A percentile compares a stretch with the other conserved stretches of the same genome.
Conservation (phyloP, 371 early-diverging fungal genomes). For the Apophysomyces variabilis region DNA sequence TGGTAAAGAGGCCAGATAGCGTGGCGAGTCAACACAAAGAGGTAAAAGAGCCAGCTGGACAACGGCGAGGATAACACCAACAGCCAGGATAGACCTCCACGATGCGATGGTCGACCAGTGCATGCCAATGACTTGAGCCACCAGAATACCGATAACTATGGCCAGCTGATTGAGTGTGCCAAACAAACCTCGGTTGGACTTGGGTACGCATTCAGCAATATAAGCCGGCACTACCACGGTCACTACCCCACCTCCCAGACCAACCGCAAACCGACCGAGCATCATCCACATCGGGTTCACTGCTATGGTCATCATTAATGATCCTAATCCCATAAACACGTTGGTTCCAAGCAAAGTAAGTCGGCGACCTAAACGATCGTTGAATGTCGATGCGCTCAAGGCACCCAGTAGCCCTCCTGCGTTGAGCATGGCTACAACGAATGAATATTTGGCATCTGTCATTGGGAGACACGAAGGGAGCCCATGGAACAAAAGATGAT, state of each 20-base stretch:
- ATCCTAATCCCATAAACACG: slow-evolving; percentile 63
- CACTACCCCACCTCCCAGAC: slow-evolving; percentile 83
- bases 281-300: slow-evolving; percentile 54
- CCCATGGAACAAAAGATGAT: slow-evolving; percentile 12
- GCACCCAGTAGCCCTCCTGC: slow-evolving; percentile 88
- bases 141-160: slow-evolving; percentile 82
- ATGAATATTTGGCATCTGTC: slow-evolving; percentile 72
- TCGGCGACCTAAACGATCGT: slow-evolving; percentile 78
- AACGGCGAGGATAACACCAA: slow-evolving; percentile 62
- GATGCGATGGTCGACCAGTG: slow-evolving; percentile 57
- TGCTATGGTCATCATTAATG: slow-evolving; percentile 69
- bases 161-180: slow-evolving; percentile 86
- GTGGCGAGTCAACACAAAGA: slow-evolving; percentile 83
- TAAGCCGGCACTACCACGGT: slow-evolving; percentile 89
- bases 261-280: slow-evolving; percentile 82
- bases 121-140: slow-evolving; percentile 68
- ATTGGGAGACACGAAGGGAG: slow-evolving; percentile 83
- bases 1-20: slow-evolving; percentile 60
- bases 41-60: slow-evolving; percentile 68
- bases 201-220: slow-evolving; percentile 84
- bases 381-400: slow-evolving; percentile 70
- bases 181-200: slow-evolving; percentile 72
- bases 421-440: slow-evolving; percentile 74
- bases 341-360: slow-evolving; percentile 71
- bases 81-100: slow-evolving; percentile 71